Evolutionary conservation across 2,329 filamentous ascomycete genomes (phyloP).

Genomic region (Hysterium pulicare): DNA sequence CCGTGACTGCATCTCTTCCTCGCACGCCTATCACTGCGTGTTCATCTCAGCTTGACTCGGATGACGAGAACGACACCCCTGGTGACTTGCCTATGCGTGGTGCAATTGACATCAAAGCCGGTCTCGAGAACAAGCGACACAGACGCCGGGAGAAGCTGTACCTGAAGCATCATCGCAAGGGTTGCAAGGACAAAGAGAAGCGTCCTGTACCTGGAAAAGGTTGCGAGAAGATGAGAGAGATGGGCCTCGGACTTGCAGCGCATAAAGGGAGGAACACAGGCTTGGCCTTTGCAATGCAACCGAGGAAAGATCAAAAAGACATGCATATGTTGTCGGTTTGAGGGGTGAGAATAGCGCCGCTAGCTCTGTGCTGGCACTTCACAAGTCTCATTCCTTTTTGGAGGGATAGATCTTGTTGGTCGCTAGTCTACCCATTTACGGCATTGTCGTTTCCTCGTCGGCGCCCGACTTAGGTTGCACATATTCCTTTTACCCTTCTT

Average conservation of each 20-base stretch:
- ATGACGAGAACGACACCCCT: constrained; percentile 37
- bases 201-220: constrained; percentile 79
- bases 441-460: constrained; percentile 6
- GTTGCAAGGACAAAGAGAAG: constrained; percentile 66
- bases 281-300: constrained; percentile 24
- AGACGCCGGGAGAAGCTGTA: constrained; percentile 89
- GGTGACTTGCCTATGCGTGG: constrained; percentile 68
- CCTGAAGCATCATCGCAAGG: constrained; percentile 83
- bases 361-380: constrained; percentile 27
- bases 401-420: constrained; percentile 30
- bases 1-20: constrained; percentile 82
- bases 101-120: constrained; percentile 91
- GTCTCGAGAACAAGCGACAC: constrained; percentile 89
- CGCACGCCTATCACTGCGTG: constrained; percentile 61
- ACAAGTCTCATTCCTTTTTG: constrained; percentile 17
- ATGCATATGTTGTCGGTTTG: constrained; percentile 47
- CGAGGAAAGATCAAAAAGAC: constrained; percentile 27
- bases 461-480: background rate
- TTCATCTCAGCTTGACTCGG: constrained; percentile 34
- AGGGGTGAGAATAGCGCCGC: constrained; percentile 38
- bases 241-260: constrained; percentile 84
- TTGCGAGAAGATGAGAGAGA: constrained; percentile 86
- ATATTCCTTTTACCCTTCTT: background rate
- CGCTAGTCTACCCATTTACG: constrained; percentile 39
- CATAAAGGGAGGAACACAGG: constrained; percentile 53